These are phyloP conservation scores for Candida sp. DNA, from an alignment of 1,139 yeast species.

Conservation along the genomic window DNA sequence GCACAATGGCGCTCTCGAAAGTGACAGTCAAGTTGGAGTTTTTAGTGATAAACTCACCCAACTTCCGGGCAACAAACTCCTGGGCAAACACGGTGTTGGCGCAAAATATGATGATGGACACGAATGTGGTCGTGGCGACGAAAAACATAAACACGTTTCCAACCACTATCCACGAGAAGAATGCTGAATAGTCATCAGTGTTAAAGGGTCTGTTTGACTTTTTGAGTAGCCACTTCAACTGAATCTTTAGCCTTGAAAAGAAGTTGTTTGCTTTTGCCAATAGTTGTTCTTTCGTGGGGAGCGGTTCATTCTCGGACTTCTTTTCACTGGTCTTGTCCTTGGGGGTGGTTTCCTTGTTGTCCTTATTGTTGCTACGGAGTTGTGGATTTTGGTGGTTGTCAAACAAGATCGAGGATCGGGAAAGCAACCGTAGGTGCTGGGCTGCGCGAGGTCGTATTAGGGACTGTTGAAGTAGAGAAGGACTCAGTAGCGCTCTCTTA, in stretches of 20 bases:
- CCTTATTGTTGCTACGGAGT: background rate
- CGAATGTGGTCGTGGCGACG: conserved; percentile 89
- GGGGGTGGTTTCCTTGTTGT: background rate
- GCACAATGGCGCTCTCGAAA: conserved; percentile 94
- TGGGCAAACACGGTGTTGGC: conserved; percentile 90
- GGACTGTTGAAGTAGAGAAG: background rate
- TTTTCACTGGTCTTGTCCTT: background rate
- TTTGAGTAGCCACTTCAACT: conserved; percentile 73
- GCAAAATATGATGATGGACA: conserved; percentile 77
- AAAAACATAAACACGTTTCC: conserved; percentile 82
- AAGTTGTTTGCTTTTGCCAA: conserved; percentile 54
- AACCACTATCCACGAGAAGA: conserved; percentile 89
- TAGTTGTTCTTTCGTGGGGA: conserved; percentile 50
- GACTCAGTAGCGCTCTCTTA: background rate
- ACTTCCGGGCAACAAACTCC: conserved; percentile 79
- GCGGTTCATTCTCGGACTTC: background rate
- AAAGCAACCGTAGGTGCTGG: background rate
- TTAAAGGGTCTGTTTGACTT: conserved; percentile 68
- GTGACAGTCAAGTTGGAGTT: conserved; percentile 88
- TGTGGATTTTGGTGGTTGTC: background rate
- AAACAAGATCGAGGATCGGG: background rate
- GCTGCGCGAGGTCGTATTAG: background rate
- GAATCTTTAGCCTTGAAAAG: conserved; percentile 54
- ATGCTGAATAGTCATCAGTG: conserved; percentile 87
- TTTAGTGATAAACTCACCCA: conserved; percentile 84